Base-by-base conservation (phyloP, 306 rosid genomes). In the Boehmeria nivea region DNA sequence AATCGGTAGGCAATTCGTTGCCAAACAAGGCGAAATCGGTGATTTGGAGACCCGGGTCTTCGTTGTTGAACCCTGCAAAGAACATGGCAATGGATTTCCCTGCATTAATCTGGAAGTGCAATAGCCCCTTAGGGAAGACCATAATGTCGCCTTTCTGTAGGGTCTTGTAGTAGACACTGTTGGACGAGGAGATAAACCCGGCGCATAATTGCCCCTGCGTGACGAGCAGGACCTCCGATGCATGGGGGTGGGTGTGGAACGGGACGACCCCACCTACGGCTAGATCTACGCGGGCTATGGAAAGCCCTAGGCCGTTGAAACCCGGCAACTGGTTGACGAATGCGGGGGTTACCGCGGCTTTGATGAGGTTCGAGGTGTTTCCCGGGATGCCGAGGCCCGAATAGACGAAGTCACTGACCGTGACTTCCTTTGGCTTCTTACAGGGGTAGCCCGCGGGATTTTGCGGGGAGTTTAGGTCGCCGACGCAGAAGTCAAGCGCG, bases 401-500 rank as follows among this genome's bases (percentile, higher is more conserved):
- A 80, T 31, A 83, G 10, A 51, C 86, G 7, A 90, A 90, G 54
- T 83, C 88, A 22, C 77, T 53, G 0, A 12, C 91, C 0, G 83
- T 84, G 6, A 90, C 88, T 2, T 61, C 45, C 42, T 65, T 4
- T 0, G 79, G 73, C 28, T 33, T 58, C 81, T 83, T 86, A 80
- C 95, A 90, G 5, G 94, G 58, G 57, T 73, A 90, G 19, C 95
- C 91, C 45, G 86, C 71, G 0, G 94, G 94, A 50, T 77, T 68
- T 7, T 75, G 77, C 0, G 95, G 81, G 0, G 31, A 73, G 6
- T 66, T 14, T 15, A 38, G 65, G 65, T 89, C 95, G 0, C 81
- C 94, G 1, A 90, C 95, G 0, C 97, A 86, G 65, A 90, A 90
- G 72, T 86, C 97, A 36, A 78, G 75, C 23, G 90, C 95, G 0